Percentiles rank a stretch among this genome's conserved stretches.
These are phyloP conservation scores for Holtermannia corniformis DNA, from an alignment of 768 basidiomycete genomes.

Conservation along the genomic window DNA sequence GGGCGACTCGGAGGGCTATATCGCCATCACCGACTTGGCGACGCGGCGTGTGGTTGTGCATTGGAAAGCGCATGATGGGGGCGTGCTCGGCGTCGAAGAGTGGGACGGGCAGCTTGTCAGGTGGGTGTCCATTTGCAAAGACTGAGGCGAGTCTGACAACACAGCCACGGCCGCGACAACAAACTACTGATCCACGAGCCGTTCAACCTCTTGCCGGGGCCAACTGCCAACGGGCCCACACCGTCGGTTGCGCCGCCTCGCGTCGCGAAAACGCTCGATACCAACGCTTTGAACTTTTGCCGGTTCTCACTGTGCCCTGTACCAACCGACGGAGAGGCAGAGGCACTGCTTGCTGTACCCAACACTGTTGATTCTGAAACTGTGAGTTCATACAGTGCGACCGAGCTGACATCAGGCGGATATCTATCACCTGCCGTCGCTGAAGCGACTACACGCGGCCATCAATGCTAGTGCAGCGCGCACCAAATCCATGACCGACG, in stretches of 20 bases:
- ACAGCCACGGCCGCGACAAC: slow-evolving; percentile 40
- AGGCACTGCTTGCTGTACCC: slow-evolving; percentile 61
- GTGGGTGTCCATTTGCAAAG: too few species aligned
- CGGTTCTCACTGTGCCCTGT: slow-evolving; percentile 61
- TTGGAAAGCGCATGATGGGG: slow-evolving; percentile 72
- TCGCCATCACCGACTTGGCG: slow-evolving; percentile 65
- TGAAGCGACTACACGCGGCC: slow-evolving; percentile 68
- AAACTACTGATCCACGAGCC: slow-evolving; percentile 31
- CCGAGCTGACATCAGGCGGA: slow-evolving; percentile 54
- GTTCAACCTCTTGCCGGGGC: background rate
- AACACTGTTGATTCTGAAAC: slow-evolving; percentile 80
- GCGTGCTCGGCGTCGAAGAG: slow-evolving; percentile 70
- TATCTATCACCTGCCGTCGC: slow-evolving; percentile 67
- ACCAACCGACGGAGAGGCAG: slow-evolving; percentile 9
- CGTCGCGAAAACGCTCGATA: slow-evolving; percentile 63
- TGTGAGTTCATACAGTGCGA: slow-evolving; percentile 44
- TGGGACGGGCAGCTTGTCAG: slow-evolving; percentile 60
- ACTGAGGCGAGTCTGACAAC: slow-evolving; percentile 1
- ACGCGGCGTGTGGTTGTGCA: slow-evolving; percentile 61
- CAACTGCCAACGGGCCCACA: slow-evolving; percentile 2
- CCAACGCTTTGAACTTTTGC: slow-evolving; percentile 92
- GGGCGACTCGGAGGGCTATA: slow-evolving; percentile 68
- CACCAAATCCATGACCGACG: background rate
- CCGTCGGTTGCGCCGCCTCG: slow-evolving; percentile 46
- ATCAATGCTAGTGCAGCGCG: slow-evolving; percentile 57